Evolutionary conservation across 148 eudicot genomes (phyloP), one percentile per base, ranked within the genome.

Genomic region (Persicaria tinctoria): DNA sequence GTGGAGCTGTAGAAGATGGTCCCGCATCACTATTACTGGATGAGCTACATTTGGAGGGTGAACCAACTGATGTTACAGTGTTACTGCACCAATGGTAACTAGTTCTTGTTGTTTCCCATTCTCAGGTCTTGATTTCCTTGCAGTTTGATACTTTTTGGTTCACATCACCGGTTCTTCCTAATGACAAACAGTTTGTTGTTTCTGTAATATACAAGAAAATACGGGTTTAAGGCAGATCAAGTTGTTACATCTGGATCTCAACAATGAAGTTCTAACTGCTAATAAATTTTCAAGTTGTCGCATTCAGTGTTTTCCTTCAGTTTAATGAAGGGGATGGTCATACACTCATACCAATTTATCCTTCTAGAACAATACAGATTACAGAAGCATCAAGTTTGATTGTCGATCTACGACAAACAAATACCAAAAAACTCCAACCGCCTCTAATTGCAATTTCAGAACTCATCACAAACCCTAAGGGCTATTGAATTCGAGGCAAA

Each of bases 151-250:
- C 84, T 59, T 57, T 85, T 73, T 78, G 79, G 69, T 76, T 78
- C 18, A 77, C 78, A 14, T 82, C 78, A 55, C 89, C 94, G 0
- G 80, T 79, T 79, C 86, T 82, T 55, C 89, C 89, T 74, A 86
- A 69, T 8, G 92, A 83, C 49, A 89, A 86, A 82, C 83, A 89
- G 74, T 90, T 81, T 13, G 46, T 64, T 60, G 84, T 85, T 82
- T 93, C 97, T 93, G 97, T 70, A 70, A 68, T 45, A 63, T 5
- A 13, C 41, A 11, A 73, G 41, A 66, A 16, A 78, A 13, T 23
- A 60, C 45, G 75, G 57, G 60, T 47, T 3, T 11, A 44, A 4
- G 27, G 41, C 14, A 71, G 68, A 62, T 27, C 46, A 32, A 32
- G 46, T 32, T 71, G 54, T 71, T 46, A 48, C 20, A 17, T 17